Base-by-base conservation (phyloP, 2,329 filamentous ascomycete species). In the Colletotrichum liaoningense region DNA sequence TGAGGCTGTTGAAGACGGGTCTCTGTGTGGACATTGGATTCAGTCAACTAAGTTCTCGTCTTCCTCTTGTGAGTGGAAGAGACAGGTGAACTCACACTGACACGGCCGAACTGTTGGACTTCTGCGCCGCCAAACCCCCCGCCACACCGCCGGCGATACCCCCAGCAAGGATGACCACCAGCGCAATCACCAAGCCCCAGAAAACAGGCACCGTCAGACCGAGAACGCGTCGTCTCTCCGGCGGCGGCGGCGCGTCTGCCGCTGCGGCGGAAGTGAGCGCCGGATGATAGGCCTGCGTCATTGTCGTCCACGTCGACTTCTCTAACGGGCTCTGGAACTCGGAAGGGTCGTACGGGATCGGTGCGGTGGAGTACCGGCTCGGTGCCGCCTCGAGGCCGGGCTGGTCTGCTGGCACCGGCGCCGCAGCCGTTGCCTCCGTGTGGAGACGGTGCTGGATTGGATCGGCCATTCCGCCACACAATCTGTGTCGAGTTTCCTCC, bases 121-220 rank as follows among this genome's bases (percentile, higher is more conserved):
- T 70, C n/a, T 59, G 71, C 33, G 73, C 72, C 26, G 74, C 69
- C 30, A 77, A 57, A 1, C 76, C 72, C 9, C 71, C 76, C 8
- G 75, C 76, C 5, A 77, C 68, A 6, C 76, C 76, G 12, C 76
- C 76, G 1, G 75, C 76, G 1, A 77, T 73, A 5, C 63, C 74
- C 9, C 56, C 76, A 0, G 72, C 75, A 24, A 77, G 30, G 16
- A 78, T 28, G 4, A 77, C 35, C n/a, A 75, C 67, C 35, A 77
- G 22, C 4, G 46, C 46, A 14, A 74, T 57, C 16, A 77, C 24
- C 7, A 77, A 28, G 5, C 52, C 56, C 76, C 76, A 77, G 49
- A 77, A 77, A 5, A 69, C 24, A 8, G 69, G 67, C 26, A 77
- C 75, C 5, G 74, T 63, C 24, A 77, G 62, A 5, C 76, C 76